Conservation (phyloP, 495 filamentous ascomycete species). For the Penicillium steckii region DNA sequence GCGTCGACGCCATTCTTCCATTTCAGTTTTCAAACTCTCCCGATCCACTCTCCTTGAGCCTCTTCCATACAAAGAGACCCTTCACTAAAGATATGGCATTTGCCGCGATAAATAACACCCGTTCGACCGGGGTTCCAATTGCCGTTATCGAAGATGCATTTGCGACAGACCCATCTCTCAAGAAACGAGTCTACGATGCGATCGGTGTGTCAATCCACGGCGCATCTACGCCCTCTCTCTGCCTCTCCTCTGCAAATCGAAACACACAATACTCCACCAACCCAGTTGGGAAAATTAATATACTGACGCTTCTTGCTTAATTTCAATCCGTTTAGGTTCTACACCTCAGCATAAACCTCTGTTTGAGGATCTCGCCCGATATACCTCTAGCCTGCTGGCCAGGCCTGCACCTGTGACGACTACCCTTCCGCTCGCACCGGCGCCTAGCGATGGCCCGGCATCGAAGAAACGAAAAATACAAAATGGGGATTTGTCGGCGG, state of each 20-base stretch:
- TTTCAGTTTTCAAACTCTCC: conserved; percentile 11
- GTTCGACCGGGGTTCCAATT: conserved; percentile 21
- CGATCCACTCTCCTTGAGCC: conserved; percentile 16
- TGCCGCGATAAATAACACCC: conserved; percentile 39
- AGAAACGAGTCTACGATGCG: conserved; percentile 49
- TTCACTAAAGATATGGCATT: conserved; percentile 39
- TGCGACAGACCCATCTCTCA: conserved; percentile 42
- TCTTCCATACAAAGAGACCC: conserved; percentile 8
- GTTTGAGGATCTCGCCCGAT: conserved; percentile 50
- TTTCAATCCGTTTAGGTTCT: conserved; percentile 23
- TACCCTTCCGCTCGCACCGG: conserved; percentile 24
- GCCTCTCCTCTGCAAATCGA: background rate
- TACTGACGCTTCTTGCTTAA: conserved; percentile 14
- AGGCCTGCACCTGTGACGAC: conserved; percentile 27
- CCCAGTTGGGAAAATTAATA: too few relatives aligned
- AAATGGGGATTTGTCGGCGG: conserved; percentile 39
- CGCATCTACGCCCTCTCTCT: conserved; percentile 22
- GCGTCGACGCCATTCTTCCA: conserved; percentile 16
- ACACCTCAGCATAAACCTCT: conserved; percentile 42
- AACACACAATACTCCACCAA: background rate
- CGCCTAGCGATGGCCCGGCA: conserved; percentile 33
- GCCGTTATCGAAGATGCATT: conserved; percentile 46
- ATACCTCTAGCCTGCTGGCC: conserved; percentile 44
- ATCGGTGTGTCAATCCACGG: conserved; percentile 39
- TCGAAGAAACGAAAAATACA: conserved; percentile 59